These are phyloP conservation scores for Corchorus capsularis DNA, from an alignment of 345 rosid species.

Conservation along the genomic window DNA sequence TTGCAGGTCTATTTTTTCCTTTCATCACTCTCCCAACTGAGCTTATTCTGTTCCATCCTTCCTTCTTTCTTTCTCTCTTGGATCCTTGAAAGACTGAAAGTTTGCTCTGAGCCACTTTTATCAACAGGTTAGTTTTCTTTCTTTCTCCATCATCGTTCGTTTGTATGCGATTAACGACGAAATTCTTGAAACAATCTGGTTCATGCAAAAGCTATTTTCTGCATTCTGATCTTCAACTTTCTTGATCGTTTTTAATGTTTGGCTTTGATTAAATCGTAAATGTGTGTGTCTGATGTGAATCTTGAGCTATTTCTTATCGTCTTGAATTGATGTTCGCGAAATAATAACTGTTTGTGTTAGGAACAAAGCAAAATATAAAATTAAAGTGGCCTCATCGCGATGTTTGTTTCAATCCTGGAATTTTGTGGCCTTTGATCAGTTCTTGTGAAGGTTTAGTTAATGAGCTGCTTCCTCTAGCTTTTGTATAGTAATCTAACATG, in stretches of 20 bases:
- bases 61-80: not conserved
- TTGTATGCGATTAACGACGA: conserved; percentile 3
- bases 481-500: not conserved
- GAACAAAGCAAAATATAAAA: not conserved
- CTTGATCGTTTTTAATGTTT: not conserved
- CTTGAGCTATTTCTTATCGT: not conserved
- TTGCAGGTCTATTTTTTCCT: not conserved
- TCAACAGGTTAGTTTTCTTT: not conserved
- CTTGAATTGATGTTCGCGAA: not conserved
- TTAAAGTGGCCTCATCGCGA: not conserved
- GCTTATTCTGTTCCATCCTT: not conserved
- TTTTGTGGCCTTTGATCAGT: not conserved
- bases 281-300: not conserved
- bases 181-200: not conserved
- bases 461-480: not conserved
- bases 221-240: not conserved
- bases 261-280: not conserved
- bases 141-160: not conserved
- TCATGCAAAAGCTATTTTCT: conserved; percentile 6
- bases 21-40: not conserved
- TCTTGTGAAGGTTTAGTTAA: not conserved
- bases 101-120: not conserved
- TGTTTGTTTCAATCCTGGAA: conserved; percentile 1
- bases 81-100: not conserved
- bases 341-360: not conserved